A percentile compares a stretch with the other conserved stretches of the same genome.
Conservation (phyloP, 441 rosid genomes). For the Croton setiger region DNA sequence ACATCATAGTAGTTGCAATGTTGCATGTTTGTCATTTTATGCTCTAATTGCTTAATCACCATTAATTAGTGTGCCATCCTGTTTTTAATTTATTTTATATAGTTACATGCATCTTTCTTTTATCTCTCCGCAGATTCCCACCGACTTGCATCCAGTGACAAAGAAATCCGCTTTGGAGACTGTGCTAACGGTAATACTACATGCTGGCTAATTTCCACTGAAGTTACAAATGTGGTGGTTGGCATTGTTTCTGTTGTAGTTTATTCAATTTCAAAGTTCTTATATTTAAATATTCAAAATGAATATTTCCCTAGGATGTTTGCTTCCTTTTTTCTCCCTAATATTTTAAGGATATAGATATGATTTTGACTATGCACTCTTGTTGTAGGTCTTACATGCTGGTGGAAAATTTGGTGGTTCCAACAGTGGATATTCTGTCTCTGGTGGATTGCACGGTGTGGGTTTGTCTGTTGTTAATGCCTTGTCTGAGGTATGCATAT, state of each 20-base stretch:
- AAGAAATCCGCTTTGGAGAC: slow-evolving; percentile 95
- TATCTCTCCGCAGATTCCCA: slow-evolving; percentile 70
- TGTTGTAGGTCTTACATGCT: slow-evolving; percentile 83
- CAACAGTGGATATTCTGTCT: slow-evolving; percentile 90
- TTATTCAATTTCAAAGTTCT: background rate
- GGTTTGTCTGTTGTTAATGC: slow-evolving; percentile 99
- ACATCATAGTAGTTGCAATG: background rate
- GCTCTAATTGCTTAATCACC: background rate
- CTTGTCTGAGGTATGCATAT: slow-evolving; percentile 73
- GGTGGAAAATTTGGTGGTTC: slow-evolving; percentile 99
- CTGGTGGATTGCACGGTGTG: slow-evolving; percentile 98
- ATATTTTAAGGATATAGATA: background rate
- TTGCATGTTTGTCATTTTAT: background rate
- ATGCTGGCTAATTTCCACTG: slow-evolving; percentile 15
- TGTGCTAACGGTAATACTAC: slow-evolving; percentile 77
- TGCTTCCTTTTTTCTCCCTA: background rate
- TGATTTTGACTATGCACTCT: background rate
- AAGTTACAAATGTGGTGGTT: slow-evolving; percentile 12
- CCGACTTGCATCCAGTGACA: slow-evolving; percentile 89
- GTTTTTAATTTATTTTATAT: background rate
- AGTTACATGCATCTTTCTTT: slow-evolving; percentile 17
- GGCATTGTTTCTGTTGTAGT: slow-evolving; percentile 8
- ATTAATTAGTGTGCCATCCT: too few species aligned
- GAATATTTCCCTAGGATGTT: background rate
- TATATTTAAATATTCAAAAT: background rate